Percentiles rank a stretch among this genome's conserved stretches.
Evolutionary conservation across 345 rosid genomes (phyloP).

Genomic region (Acer campestre): DNA sequence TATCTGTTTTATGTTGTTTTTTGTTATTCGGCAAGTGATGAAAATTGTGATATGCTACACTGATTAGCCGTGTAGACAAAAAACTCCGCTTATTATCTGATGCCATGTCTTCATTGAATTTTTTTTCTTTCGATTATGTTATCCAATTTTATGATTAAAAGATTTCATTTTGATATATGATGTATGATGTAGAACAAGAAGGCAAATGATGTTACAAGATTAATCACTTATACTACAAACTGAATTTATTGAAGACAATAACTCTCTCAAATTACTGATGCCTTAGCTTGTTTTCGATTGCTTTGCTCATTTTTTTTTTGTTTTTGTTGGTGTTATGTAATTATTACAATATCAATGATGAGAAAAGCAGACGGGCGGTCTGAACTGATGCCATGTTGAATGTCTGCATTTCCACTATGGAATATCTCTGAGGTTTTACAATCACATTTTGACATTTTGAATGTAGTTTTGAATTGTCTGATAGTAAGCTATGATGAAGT

Average conservation of each 20-base stretch:
- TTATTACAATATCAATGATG: slow-evolving; percentile 44
- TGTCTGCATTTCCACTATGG: slow-evolving; percentile 66
- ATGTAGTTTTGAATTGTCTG: no score
- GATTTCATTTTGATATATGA: neutral
- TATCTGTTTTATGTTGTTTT: no score
- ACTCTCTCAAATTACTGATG: slow-evolving; percentile 67
- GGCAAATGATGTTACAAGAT: slow-evolving; percentile 55
- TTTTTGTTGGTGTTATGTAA: neutral
- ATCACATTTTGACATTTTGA: no score
- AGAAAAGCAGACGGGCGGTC: slow-evolving; percentile 95
- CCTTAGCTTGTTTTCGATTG: slow-evolving; percentile 13
- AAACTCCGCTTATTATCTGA: slow-evolving; percentile 66
- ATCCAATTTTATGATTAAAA: no score
- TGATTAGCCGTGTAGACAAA: slow-evolving; percentile 42
- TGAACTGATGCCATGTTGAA: slow-evolving; percentile 88
- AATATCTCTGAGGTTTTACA: slow-evolving; percentile 43
- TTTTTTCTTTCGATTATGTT: no score
- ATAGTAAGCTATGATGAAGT: slow-evolving; percentile 48
- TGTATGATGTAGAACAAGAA: neutral
- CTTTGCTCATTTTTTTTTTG: no score
- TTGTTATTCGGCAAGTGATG: slow-evolving; percentile 44
- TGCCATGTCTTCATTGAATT: slow-evolving; percentile 22
- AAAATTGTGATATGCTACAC: slow-evolving; percentile 50
- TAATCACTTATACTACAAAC: slow-evolving; percentile 51
- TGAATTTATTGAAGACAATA: slow-evolving; percentile 45